These are phyloP conservation scores for Colletotrichum somersetense DNA, from an alignment of 2,329 filamentous ascomycete species.

Conservation along the genomic window DNA sequence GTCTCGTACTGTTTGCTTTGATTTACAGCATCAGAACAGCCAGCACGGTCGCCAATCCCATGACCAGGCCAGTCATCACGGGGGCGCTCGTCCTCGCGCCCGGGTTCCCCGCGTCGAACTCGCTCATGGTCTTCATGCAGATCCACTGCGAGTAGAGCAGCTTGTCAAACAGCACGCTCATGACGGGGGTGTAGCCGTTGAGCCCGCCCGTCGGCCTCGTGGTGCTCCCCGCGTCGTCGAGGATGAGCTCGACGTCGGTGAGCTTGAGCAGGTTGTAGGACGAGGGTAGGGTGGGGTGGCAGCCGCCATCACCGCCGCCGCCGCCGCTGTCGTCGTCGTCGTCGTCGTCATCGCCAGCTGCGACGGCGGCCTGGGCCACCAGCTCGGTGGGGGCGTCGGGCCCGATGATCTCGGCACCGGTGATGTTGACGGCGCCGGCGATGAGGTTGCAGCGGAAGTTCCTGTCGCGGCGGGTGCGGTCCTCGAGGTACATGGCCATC, in stretches of 20 bases:
- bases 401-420: conserved; percentile 34
- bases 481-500: conserved; percentile 38
- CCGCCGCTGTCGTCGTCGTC: too few species aligned
- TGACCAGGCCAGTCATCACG: conserved; percentile 6
- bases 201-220: conserved; percentile 30
- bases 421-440: conserved; percentile 39
- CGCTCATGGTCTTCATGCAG: conserved; percentile 41
- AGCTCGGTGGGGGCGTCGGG: conserved; percentile 26
- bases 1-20: too few species aligned
- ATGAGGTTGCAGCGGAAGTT: conserved; percentile 41
- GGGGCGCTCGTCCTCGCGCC: conserved; percentile 7
- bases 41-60: conserved; percentile 12
- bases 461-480: conserved; percentile 34
- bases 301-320: conserved; percentile 10
- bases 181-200: conserved; percentile 39
- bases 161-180: conserved; percentile 39
- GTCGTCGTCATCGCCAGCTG: too few species aligned
- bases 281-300: conserved; percentile 32
- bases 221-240: conserved; percentile 22
- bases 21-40: conserved; percentile 30
- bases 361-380: not conserved
- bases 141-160: conserved; percentile 40
- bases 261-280: conserved; percentile 37
- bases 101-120: conserved; percentile 28
- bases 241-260: conserved; percentile 35